Evolutionary conservation across 176 grass and related monocot genomes (phyloP).

Genomic region (Oryza meyeriana): DNA sequence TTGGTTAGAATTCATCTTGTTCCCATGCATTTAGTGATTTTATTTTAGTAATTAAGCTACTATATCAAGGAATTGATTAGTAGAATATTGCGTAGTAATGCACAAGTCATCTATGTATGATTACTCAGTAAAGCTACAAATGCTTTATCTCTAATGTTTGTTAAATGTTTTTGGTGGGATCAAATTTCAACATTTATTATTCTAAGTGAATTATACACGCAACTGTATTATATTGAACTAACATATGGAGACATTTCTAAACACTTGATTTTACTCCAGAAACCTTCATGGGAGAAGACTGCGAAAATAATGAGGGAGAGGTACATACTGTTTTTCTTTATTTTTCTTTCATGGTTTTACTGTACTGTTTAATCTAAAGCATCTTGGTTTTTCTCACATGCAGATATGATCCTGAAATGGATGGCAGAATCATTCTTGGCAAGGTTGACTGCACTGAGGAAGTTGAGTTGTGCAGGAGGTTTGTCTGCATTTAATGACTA

Average conservation of each 20-base stretch:
- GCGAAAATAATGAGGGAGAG: constrained; percentile 91
- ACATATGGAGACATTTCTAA: constrained; percentile 25
- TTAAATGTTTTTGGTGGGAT: not conserved
- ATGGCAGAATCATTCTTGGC: constrained; percentile 79
- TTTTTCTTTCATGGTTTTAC: constrained; percentile 13
- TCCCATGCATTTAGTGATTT: constrained; percentile 5
- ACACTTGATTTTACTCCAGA: constrained; percentile 47
- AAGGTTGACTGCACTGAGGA: constrained; percentile 89
- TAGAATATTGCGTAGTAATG: not conserved
- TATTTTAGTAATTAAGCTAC: not conserved
- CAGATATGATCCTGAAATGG: constrained; percentile 98
- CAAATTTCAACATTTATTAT: not conserved
- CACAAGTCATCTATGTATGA: constrained; percentile 4
- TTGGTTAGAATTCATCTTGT: constrained; percentile 60
- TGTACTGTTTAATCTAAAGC: not conserved
- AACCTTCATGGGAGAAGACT: constrained; percentile 97
- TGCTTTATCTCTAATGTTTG: not conserved
- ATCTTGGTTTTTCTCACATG: constrained; percentile 16
- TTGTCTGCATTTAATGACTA: not conserved
- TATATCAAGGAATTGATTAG: not conserved
- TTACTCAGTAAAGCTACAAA: not conserved
- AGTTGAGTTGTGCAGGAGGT: constrained; percentile 87
- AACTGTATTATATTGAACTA: constrained; percentile 9
- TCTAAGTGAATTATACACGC: constrained; percentile 4
- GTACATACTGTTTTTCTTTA: constrained; percentile 39